Evolutionary conservation across 2,329 filamentous ascomycete species (phyloP), one percentile per base, ranked within the genome.

Genomic region (Gremmenia infestans): DNA sequence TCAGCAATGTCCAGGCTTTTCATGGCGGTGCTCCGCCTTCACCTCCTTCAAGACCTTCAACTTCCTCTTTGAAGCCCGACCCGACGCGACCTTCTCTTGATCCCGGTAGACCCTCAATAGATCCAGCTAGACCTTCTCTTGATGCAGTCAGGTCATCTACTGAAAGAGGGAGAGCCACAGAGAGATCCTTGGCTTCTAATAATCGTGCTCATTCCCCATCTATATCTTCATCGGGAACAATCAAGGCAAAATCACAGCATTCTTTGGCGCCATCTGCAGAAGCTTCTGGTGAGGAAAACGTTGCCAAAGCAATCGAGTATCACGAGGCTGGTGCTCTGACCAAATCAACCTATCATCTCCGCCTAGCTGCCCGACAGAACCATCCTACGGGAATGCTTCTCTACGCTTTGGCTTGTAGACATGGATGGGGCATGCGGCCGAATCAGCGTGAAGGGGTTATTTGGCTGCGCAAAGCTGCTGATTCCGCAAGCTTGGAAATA

Each of bases 341-440:
- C 60, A 92, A 97, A 72, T 97, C 93, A 0, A 97, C 94, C 0
- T 99, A 97, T 69, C 94, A 99, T 70, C 80, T 99, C 46, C 88
- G 94, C 36, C 82, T 96, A 57, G 94, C 94, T 4, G 93, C 94
- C 0, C 85, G 86, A 65, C 86, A 89, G 55, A 89, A 91, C 48
- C 83, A 96, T 56, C 89, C 94, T 0, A 96, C 93, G 0, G 94
- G 88, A 22, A 99, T 99, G 94, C 82, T 99, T 12, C 79, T 97
- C 35, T 99, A 97, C 71, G 94, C 93, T 5, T 80, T 99, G 37
- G 94, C 94, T 11, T 97, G 93, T 69, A 83, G 94, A 50, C 94
- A 99, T 69, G 94, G 94, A 49, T 99, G 94, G 94, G 94, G 94
- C 17, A 97, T 97, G 90, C 86, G 92, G 9, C 83, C 91, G 7